Evolutionary conservation across 306 rosid species (phyloP).

Genomic region (Luffa aegyptiaca): DNA sequence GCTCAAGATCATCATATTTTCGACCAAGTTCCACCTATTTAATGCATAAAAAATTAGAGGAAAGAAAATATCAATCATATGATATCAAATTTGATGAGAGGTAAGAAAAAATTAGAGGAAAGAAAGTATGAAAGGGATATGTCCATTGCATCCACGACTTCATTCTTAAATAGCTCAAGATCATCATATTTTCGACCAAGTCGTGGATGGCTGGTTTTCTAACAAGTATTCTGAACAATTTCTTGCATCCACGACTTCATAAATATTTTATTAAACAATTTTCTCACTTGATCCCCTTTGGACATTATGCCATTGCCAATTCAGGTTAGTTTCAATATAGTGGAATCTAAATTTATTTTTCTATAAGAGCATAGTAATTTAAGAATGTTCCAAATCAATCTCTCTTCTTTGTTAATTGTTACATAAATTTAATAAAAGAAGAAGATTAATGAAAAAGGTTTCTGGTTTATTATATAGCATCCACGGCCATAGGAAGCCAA

Average conservation of each 20-base stretch:
- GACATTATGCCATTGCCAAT: not conserved
- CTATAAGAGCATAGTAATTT: not conserved
- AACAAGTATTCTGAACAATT: not conserved
- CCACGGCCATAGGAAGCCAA: not conserved
- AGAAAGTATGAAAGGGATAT: no score
- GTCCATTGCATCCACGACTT: no score
- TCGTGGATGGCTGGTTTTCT: not conserved
- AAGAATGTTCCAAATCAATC: not conserved
- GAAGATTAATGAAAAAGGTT: not conserved
- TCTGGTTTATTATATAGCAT: not conserved
- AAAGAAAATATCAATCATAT: not conserved
- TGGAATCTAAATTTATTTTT: not conserved
- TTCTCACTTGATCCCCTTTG: not conserved
- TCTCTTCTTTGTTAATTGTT: not conserved
- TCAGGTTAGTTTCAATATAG: not conserved
- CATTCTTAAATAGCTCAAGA: no score
- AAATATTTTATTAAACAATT: not conserved
- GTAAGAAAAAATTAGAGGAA: no score
- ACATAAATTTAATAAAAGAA: not conserved
- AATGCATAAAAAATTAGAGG: constrained; percentile 18
- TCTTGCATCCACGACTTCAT: not conserved
- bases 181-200: no score
- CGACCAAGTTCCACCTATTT: constrained; percentile 78
- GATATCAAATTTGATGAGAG: not conserved
- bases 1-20: constrained; percentile 52